phyloP scores from a whole-genome alignment of 805 yeast species.

The Wickerhamomyces alni region DNA sequence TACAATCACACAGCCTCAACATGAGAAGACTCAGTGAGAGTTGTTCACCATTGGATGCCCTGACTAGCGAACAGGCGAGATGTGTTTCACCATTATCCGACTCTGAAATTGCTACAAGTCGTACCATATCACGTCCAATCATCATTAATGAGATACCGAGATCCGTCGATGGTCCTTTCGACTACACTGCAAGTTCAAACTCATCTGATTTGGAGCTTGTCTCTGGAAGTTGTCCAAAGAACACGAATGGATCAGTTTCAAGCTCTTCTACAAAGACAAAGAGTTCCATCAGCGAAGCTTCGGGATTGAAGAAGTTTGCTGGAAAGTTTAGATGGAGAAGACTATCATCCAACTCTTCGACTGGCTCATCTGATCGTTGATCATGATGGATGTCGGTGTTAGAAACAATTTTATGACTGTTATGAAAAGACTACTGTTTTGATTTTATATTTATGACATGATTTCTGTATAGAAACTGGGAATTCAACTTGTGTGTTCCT shows the following conservation, averaged over 20 bases:
- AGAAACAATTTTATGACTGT: background rate
- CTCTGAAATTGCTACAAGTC: slow-evolving; percentile 1
- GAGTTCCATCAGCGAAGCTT: slow-evolving; percentile 10
- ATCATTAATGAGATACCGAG: slow-evolving; percentile 2
- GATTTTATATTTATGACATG: background rate
- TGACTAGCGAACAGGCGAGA: slow-evolving; percentile 4
- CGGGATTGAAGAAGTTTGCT: slow-evolving; percentile 22
- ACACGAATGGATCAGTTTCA: background rate
- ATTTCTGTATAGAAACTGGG: background rate
- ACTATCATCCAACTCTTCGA: slow-evolving; percentile 20
- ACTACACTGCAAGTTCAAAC: slow-evolving; percentile 1
- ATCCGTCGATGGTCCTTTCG: background rate
- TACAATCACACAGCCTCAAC: background rate
- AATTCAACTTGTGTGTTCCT: no score
- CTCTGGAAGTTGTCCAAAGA: background rate
- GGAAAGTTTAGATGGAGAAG: slow-evolving; percentile 25
- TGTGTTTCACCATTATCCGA: slow-evolving; percentile 17
- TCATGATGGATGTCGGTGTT: no score
- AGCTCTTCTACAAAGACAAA: slow-evolving; percentile 2
- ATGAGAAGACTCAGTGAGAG: slow-evolving; percentile 13
- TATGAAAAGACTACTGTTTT: background rate
- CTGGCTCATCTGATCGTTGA: slow-evolving; percentile 10
- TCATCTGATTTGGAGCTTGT: background rate
- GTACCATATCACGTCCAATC: background rate
- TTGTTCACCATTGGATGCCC: slow-evolving; percentile 17